phyloP scores from a whole-genome alignment of 345 rosid genomes.

The Triadica sebifera region DNA sequence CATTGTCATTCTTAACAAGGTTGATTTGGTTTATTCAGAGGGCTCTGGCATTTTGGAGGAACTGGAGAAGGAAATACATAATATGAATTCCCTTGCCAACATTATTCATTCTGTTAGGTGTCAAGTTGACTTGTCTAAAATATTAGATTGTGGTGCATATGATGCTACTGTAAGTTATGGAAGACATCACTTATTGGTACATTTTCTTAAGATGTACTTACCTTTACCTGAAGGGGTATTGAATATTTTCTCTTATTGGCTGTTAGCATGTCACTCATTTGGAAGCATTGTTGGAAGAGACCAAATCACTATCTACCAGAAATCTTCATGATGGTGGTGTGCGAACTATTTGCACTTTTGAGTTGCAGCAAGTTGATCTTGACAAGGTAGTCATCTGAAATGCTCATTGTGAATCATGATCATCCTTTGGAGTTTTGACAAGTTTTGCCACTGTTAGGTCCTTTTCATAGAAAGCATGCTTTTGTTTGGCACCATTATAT shows the following conservation, averaged over 20 bases:
- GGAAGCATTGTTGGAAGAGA: conserved; percentile 65
- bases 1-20: conserved; percentile 85
- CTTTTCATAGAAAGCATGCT: background rate
- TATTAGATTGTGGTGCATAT: conserved; percentile 74
- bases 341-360: conserved; percentile 70
- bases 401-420: conserved; percentile 6
- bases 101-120: conserved; percentile 68
- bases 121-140: conserved; percentile 69
- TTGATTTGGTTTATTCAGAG: conserved; percentile 71
- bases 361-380: conserved; percentile 53
- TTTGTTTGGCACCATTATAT: background rate
- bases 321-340: conserved; percentile 78
- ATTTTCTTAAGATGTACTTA: conserved; percentile 3
- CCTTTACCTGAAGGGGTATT: conserved; percentile 21
- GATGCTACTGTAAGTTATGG: conserved; percentile 68
- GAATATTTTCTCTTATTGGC: background rate
- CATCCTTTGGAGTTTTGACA: background rate
- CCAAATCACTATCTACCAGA: conserved; percentile 48
- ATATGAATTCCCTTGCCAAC: conserved; percentile 73
- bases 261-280: conserved; percentile 62
- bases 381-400: conserved; percentile 56
- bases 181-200: conserved; percentile 5
- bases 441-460: conserved; percentile 10
- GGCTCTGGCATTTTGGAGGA: conserved; percentile 53
- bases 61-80: conserved; percentile 69